Conservation (phyloP, 179 eudicot genomes). For the Silene vulgaris region DNA sequence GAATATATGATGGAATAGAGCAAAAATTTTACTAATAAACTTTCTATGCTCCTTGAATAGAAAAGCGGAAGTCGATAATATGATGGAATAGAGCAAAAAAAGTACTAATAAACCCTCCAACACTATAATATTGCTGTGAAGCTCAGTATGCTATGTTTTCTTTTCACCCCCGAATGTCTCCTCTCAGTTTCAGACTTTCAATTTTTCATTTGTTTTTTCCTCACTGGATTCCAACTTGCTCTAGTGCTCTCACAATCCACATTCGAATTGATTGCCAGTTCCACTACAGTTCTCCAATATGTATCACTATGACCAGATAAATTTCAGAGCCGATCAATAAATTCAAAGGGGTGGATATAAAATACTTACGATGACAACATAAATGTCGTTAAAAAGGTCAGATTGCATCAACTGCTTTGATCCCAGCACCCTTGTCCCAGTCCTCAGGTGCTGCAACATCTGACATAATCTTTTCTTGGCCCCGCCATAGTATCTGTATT, state of each 20-base stretch:
- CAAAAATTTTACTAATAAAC: neutral
- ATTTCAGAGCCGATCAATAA: neutral
- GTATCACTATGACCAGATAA: neutral
- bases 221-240: neutral
- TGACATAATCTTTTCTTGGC: conserved; percentile 69
- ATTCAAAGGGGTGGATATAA: neutral
- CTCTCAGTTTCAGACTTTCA: neutral
- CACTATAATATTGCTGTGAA: no score
- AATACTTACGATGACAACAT: conserved; percentile 20
- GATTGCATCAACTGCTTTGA: conserved; percentile 46
- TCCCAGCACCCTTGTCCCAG: conserved; percentile 73
- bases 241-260: neutral
- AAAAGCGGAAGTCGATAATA: no score
- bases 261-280: neutral
- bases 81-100: neutral
- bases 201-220: neutral
- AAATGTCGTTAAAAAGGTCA: conserved; percentile 21
- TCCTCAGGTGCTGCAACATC: conserved; percentile 73
- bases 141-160: neutral
- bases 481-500: conserved; percentile 72
- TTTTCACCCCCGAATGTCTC: no score
- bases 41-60: no score
- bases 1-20: neutral
- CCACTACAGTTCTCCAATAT: neutral
- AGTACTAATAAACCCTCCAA: neutral